These are phyloP conservation scores for Candida oleophila DNA, from an alignment of 805 yeast genomes.

Conservation along the genomic window DNA sequence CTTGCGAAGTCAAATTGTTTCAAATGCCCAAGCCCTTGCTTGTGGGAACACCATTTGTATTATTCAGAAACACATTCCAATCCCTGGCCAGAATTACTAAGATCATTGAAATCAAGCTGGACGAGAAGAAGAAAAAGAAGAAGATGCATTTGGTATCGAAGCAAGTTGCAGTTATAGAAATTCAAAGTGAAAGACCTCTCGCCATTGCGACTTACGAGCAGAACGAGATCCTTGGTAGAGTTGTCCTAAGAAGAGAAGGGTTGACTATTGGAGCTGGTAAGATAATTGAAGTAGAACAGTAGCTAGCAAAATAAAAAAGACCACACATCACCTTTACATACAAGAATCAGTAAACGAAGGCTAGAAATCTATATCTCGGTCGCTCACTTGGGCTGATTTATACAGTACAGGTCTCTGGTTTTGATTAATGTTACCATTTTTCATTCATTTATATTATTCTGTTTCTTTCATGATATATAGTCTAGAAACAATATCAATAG, in stretches of 20 bases:
- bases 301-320: constrained; percentile 1
- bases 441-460: background rate
- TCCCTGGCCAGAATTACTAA: constrained; percentile 65
- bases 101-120: constrained; percentile 29
- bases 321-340: background rate
- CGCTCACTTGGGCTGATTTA: background rate
- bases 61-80: constrained; percentile 74
- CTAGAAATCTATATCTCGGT: too few relatives aligned
- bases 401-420: too few relatives aligned
- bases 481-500: constrained; percentile 35
- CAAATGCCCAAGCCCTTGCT: constrained; percentile 65
- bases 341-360: too few relatives aligned
- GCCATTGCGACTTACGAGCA: constrained; percentile 53
- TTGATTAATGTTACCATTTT: too few relatives aligned
- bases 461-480: constrained; percentile 20
- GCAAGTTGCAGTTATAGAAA: constrained; percentile 56
- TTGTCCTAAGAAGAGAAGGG: constrained; percentile 71
- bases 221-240: constrained; percentile 56
- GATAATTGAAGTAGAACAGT: constrained; percentile 22
- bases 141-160: constrained; percentile 57
- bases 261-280: constrained; percentile 66
- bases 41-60: constrained; percentile 74
- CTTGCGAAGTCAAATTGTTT: constrained; percentile 31
- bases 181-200: constrained; percentile 45
- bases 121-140: constrained; percentile 40